phyloP scores from a whole-genome alignment of 495 filamentous ascomycete species.

The Glutinoglossum americanum region DNA sequence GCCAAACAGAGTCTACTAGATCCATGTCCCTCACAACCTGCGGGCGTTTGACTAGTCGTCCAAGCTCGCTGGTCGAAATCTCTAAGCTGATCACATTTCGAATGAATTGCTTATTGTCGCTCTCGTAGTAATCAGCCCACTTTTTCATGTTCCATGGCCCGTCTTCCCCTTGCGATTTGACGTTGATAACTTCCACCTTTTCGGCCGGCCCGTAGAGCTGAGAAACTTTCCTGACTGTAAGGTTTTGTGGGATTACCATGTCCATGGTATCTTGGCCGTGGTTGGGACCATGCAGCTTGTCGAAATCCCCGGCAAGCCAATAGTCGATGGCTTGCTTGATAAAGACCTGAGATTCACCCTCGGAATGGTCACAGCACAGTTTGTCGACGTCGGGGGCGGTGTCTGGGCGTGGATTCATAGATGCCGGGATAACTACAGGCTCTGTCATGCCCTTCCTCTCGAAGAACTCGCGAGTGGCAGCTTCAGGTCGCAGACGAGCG shows the following conservation, averaged over 20 bases:
- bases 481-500: constrained; percentile 43
- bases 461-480: constrained; percentile 44
- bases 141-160: constrained; percentile 50
- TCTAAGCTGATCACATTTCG: constrained; percentile 62
- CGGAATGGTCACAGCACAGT: constrained; percentile 6
- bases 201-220: constrained; percentile 45
- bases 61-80: constrained; percentile 45
- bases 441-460: constrained; percentile 48
- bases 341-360: background rate
- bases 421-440: constrained; percentile 48
- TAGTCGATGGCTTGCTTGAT: constrained; percentile 9
- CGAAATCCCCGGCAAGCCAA: constrained; percentile 14
- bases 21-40: constrained; percentile 52
- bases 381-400: constrained; percentile 9
- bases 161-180: constrained; percentile 49
- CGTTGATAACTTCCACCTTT: constrained; percentile 52
- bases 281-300: constrained; percentile 28
- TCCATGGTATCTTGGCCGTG: constrained; percentile 45
- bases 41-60: constrained; percentile 41
- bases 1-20: constrained; percentile 53
- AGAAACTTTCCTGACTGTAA: constrained; percentile 44
- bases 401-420: constrained; percentile 34
- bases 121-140: constrained; percentile 61
- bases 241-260: constrained; percentile 49
- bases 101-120: constrained; percentile 36